These are phyloP conservation scores for Hanseniaspora opuntiae DNA, from an alignment of 805 yeast genomes.

Conservation along the genomic window DNA sequence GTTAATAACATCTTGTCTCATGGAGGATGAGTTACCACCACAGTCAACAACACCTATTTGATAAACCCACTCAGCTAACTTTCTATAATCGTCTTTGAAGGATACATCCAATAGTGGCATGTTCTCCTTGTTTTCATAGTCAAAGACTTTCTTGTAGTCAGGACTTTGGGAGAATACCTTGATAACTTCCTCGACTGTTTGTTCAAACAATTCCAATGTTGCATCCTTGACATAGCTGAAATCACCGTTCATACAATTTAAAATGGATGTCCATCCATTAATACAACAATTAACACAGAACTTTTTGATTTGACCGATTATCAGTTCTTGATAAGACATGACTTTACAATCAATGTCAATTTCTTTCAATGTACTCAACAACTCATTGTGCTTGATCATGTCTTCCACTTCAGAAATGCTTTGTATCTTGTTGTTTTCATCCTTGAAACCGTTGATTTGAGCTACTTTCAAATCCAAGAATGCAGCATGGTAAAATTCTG, in stretches of 20 bases:
- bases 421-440: conserved; percentile 17
- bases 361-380: conserved; percentile 23
- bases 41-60: conserved; percentile 34
- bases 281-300: conserved; percentile 69
- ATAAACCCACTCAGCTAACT: conserved; percentile 28
- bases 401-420: conserved; percentile 12
- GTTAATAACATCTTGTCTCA: conserved; percentile 42
- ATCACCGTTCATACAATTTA: conserved; percentile 70
- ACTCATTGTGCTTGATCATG: conserved; percentile 17
- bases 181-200: conserved; percentile 27
- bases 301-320: conserved; percentile 58
- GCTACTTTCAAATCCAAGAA: conserved; percentile 50
- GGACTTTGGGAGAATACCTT: conserved; percentile 21
- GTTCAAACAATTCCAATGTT: conserved; percentile 19
- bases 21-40: conserved; percentile 40
- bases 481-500: conserved; percentile 55
- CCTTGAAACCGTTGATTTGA: conserved; percentile 34
- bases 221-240: conserved; percentile 37
- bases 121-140: conserved; percentile 17
- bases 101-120: conserved; percentile 19
- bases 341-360: conserved; percentile 21
- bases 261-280: conserved; percentile 67
- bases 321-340: conserved; percentile 34
- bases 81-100: conserved; percentile 20
- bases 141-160: conserved; percentile 20